Evolutionary conservation across 768 basidiomycete genomes (phyloP).

Genomic region (Rhodotorula paludigena): DNA sequence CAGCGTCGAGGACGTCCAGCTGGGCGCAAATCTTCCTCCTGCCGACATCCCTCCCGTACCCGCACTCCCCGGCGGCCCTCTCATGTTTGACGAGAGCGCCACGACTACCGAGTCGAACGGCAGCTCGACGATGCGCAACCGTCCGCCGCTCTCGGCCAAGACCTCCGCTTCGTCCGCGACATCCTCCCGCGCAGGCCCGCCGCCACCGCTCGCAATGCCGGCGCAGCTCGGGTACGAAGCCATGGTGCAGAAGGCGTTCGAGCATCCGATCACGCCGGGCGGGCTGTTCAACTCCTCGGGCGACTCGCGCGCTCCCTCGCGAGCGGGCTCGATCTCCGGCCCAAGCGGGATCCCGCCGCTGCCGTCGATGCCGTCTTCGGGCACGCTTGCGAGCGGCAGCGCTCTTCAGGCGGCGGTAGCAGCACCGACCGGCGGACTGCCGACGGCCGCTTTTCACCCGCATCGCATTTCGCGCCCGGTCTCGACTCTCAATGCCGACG

Average conservation of each 20-base stretch:
- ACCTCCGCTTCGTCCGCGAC: not conserved
- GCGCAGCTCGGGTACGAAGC: slow-evolving; percentile 16
- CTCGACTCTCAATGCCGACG: slow-evolving; percentile 34
- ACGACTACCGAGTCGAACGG: not conserved
- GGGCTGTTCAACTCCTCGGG: slow-evolving; percentile 11
- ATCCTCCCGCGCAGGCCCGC: not conserved
- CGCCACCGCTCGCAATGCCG: slow-evolving; percentile 13
- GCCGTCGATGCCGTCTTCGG: not conserved
- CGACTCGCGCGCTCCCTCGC: not conserved
- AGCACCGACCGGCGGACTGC: not conserved
- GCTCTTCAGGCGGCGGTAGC: no score
- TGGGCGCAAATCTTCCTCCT: slow-evolving; percentile 38
- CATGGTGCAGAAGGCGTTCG: slow-evolving; percentile 34
- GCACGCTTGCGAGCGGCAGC: not conserved
- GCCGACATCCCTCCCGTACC: slow-evolving; percentile 29
- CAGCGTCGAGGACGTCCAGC: slow-evolving; percentile 42
- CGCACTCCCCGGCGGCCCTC: slow-evolving; percentile 5
- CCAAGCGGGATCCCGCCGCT: not conserved
- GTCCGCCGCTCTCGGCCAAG: not conserved
- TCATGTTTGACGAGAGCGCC: not conserved
- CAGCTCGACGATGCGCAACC: not conserved
- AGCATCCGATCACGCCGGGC: slow-evolving; percentile 37
- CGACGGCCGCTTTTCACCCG: not conserved
- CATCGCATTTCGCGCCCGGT: slow-evolving; percentile 30
- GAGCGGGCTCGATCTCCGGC: not conserved